A percentile compares a stretch with the other conserved stretches of the same genome.
These are phyloP conservation scores for Hymenoscyphus infarciens DNA, from an alignment of 2,329 filamentous ascomycete species.

Conservation along the genomic window DNA sequence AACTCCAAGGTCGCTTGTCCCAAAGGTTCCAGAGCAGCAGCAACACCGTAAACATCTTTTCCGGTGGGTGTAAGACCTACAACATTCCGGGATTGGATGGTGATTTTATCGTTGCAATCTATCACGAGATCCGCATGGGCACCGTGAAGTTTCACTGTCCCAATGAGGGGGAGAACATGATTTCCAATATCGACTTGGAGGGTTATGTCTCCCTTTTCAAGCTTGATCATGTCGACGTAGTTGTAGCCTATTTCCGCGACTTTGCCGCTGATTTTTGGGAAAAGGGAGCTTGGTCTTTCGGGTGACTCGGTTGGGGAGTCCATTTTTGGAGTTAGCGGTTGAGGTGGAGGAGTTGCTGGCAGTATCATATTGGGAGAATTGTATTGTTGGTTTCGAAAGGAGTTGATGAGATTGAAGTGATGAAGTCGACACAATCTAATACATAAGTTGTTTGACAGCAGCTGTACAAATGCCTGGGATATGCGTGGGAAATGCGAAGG, in stretches of 20 bases:
- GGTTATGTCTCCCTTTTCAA: neutral
- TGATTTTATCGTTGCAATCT: slow-evolving; percentile 15
- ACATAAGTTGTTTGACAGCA: too few species aligned
- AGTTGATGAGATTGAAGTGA: too few species aligned
- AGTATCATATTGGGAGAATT: too few species aligned
- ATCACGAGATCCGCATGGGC: slow-evolving; percentile 27
- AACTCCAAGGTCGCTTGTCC: slow-evolving; percentile 11
- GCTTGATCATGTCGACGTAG: slow-evolving; percentile 9
- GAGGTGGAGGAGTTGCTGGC: too few species aligned
- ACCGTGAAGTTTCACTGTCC: slow-evolving; percentile 29
- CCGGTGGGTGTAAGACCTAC: slow-evolving; percentile 3
- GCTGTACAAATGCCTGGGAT: too few species aligned
- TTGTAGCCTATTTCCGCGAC: slow-evolving; percentile 14
- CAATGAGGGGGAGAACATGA: slow-evolving; percentile 15
- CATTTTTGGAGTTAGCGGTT: too few species aligned
- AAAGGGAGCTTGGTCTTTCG: slow-evolving; percentile 16
- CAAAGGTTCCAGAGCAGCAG: slow-evolving; percentile 12
- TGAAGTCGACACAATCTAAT: too few species aligned
- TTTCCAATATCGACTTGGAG: neutral
- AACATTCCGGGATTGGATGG: slow-evolving; percentile 25
- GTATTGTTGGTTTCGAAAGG: too few species aligned
- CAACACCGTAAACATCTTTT: slow-evolving; percentile 17
- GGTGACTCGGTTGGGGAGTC: too few species aligned
- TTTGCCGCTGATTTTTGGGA: slow-evolving; percentile 23
- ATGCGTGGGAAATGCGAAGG: too few species aligned